These are phyloP conservation scores for Candida endomychidarum DNA, from an alignment of 805 yeast species.

Conservation along the genomic window DNA sequence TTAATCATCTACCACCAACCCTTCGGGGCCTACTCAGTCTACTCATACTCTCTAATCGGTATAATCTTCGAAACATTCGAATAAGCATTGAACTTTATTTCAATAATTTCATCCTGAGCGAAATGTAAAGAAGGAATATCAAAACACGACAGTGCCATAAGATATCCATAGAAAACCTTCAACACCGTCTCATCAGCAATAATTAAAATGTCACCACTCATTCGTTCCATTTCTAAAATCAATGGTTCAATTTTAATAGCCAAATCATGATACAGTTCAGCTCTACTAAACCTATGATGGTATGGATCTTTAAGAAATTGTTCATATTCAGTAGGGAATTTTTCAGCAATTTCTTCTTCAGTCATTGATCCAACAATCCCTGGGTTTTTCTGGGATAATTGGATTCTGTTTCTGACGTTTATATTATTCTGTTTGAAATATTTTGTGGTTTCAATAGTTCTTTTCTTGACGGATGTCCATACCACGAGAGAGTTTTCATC, in stretches of 20 bases:
- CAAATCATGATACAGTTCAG: constrained; percentile 94
- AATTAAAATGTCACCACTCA: constrained; percentile 81
- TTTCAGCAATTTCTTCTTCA: constrained; percentile 54
- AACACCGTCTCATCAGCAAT: constrained; percentile 92
- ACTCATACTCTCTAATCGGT: constrained; percentile 26
- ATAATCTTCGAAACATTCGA: constrained; percentile 60
- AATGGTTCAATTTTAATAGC: constrained; percentile 94
- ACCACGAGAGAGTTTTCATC: constrained; percentile 68
- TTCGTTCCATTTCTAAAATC: constrained; percentile 89
- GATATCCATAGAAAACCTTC: constrained; percentile 87
- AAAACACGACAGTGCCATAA: constrained; percentile 85
- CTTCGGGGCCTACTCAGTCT: background rate
- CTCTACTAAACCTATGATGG: constrained; percentile 87
- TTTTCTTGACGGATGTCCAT: constrained; percentile 92
- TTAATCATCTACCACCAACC: background rate
- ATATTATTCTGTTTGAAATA: constrained; percentile 59
- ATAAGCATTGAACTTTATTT: constrained; percentile 84
- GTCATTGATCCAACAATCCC: constrained; percentile 78
- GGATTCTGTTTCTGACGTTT: constrained; percentile 71
- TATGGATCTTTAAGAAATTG: constrained; percentile 77
- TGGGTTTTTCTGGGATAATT: constrained; percentile 84
- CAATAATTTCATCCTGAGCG: constrained; percentile 80
- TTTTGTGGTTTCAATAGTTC: constrained; percentile 79
- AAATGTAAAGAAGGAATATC: constrained; percentile 83
- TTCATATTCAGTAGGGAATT: constrained; percentile 69